Base-by-base conservation (phyloP, 805 yeast genomes). In the Yarrowia alimentaria region DNA sequence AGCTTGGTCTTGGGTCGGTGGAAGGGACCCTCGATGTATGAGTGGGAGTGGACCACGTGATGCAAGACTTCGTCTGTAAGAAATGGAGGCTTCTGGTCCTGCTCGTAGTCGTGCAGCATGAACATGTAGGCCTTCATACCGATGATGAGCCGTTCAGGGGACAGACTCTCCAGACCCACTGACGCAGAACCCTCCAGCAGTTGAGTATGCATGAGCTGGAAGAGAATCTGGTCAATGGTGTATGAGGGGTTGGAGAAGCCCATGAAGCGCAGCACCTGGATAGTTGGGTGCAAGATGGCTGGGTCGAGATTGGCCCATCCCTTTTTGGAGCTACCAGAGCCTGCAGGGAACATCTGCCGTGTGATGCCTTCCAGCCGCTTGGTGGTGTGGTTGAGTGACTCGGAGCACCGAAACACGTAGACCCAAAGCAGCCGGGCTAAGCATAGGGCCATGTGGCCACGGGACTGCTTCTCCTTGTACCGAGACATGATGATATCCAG, bases 351-450 rank as follows among this genome's bases (percentile, higher is more conserved):
- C 32, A 85, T 64, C 4, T 78, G 55, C 42, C 76, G 75, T 53
- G 83, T 79, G 25, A 93, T 67, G 2, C 68, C 61, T 53, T 84
- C 95, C 43, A 93, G 71, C 51, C 82, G 83, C 60, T 89, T 82
- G 3, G 90, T 80, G 0, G 95, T 89, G 53, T 85, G 83, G 62
- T 91, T 93, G 58, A 91, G 68, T 0, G 97, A 84, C 58, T 94
- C 99, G 0, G 95, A 78, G 57, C 89, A 80, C 55, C 98, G 72
- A 65, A 82, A 87, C 18, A 89, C 68, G 62, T 85, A 93, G 0
- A 90, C 95, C 99, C 99, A 93, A 0, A 86, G 66, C 24, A 94
- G 69, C 53, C 96, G 69, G 0, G 95, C 75, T 3, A 83, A 67
- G 52, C 90, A 81, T 0, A 79, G 78, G 0, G 78, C 72, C 58